phyloP scores from a whole-genome alignment of 148 eudicot genomes.

The Dianthus caryophyllus region DNA sequence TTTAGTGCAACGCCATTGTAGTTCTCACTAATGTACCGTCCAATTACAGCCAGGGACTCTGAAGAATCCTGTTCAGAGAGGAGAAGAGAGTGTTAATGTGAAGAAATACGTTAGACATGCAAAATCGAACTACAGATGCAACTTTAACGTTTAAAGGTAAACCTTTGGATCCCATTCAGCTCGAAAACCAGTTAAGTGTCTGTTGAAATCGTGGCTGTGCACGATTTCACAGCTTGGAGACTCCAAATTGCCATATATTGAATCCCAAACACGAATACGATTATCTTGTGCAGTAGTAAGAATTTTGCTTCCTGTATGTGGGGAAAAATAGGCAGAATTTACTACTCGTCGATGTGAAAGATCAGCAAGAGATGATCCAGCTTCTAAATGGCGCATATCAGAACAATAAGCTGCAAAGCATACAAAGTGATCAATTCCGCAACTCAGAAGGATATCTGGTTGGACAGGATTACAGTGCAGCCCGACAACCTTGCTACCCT shows the following conservation, averaged over 20 bases:
- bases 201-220: constrained; percentile 94
- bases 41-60: constrained; percentile 75
- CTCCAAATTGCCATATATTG: constrained; percentile 68
- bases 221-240: constrained; percentile 95
- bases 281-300: constrained; percentile 89
- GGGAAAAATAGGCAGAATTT: constrained; percentile 94
- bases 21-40: constrained; percentile 95
- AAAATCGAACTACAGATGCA: background rate
- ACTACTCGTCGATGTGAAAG: constrained; percentile 89
- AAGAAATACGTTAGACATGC: background rate
- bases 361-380: too few relatives aligned
- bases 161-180: constrained; percentile 99
- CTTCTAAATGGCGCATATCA: too few relatives aligned
- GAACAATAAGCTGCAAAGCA: constrained; percentile 23
- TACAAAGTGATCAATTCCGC: constrained; percentile 98
- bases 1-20: constrained; percentile 77
- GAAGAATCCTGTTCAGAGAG: constrained; percentile 60
- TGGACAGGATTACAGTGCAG: constrained; percentile 92
- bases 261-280: constrained; percentile 93
- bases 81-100: background rate
- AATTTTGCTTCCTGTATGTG: constrained; percentile 83
- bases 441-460: constrained; percentile 90
- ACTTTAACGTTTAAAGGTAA: background rate
- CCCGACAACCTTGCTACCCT: constrained; percentile 85
- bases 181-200: constrained; percentile 83